Percentiles rank a stretch among this genome's conserved stretches.
phyloP scores from a whole-genome alignment of 78 protist species.

The Diacronema lutheri region DNA sequence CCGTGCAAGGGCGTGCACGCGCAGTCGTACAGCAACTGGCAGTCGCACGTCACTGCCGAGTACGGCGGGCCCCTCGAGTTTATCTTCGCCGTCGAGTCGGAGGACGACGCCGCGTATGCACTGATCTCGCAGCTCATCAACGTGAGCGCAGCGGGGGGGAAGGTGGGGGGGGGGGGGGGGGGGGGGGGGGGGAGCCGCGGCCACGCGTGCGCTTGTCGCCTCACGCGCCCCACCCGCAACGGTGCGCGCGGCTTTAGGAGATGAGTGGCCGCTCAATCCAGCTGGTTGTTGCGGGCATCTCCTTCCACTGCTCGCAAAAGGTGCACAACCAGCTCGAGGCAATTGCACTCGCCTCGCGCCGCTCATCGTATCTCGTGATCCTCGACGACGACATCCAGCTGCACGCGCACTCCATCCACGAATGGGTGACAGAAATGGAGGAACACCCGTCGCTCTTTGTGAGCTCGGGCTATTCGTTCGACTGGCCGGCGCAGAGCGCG shows the following conservation, averaged over 20 bases:
- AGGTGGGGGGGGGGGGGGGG: no score
- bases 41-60: not conserved
- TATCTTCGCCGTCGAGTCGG: slow-evolving; percentile 35
- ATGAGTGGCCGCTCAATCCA: not conserved
- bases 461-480: slow-evolving; percentile 28
- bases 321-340: slow-evolving; percentile 45
- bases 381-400: slow-evolving; percentile 45
- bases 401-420: not conserved
- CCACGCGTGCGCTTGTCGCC: no score
- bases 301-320: slow-evolving; percentile 45
- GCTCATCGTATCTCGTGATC: not conserved
- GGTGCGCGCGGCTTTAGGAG: no score
- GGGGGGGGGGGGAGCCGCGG: no score
- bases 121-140: not conserved
- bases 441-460: not conserved
- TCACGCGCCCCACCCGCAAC: no score
- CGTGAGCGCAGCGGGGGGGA: not conserved
- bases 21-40: slow-evolving; percentile 33
- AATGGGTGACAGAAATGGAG: not conserved
- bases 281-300: not conserved
- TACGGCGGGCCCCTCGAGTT: slow-evolving; percentile 32
- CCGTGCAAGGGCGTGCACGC: slow-evolving; percentile 40
- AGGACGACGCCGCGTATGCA: slow-evolving; percentile 29
- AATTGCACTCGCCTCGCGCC: not conserved
- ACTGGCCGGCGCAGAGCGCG: not conserved